Evolutionary conservation across 2,329 filamentous ascomycete genomes (phyloP).

Genomic region (Phialemoniopsis sp.): DNA sequence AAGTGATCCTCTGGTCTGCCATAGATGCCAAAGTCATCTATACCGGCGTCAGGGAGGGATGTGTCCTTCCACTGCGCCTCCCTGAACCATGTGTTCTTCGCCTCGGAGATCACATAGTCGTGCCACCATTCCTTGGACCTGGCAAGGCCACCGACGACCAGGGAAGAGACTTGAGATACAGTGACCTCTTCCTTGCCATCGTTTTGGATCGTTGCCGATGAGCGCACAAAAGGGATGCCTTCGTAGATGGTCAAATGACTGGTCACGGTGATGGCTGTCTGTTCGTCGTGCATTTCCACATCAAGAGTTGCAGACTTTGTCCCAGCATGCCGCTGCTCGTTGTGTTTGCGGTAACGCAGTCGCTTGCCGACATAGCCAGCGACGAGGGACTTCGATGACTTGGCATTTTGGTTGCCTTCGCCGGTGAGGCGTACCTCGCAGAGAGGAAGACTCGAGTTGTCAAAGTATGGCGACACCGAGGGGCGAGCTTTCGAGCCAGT

Average conservation of each 20-base stretch:
- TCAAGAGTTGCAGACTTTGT: slow-evolving; percentile 8
- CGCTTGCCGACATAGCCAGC: slow-evolving; percentile 15
- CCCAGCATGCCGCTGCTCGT: neutral
- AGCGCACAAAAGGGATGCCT: slow-evolving; percentile 11
- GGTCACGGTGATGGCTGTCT: slow-evolving; percentile 10
- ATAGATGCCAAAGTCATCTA: slow-evolving; percentile 19
- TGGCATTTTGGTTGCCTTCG: slow-evolving; percentile 16
- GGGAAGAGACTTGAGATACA: slow-evolving; percentile 14
- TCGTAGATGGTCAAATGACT: slow-evolving; percentile 15
- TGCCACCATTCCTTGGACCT: slow-evolving; percentile 11
- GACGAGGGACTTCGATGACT: slow-evolving; percentile 18
- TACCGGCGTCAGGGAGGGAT: slow-evolving; percentile 17
- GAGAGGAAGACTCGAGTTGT: slow-evolving; percentile 8
- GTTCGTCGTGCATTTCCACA: slow-evolving; percentile 10
- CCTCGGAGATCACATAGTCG: slow-evolving; percentile 12
- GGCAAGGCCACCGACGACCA: slow-evolving; percentile 14
- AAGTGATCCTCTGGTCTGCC: slow-evolving; percentile 11
- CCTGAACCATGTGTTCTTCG: slow-evolving; percentile 24
- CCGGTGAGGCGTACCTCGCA: slow-evolving; percentile 16
- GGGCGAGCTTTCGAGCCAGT: no score
- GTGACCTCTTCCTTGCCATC: neutral
- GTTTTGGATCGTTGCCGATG: slow-evolving; percentile 15
- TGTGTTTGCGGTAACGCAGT: slow-evolving; percentile 15
- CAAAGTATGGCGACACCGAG: slow-evolving; percentile 1
- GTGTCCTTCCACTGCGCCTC: slow-evolving; percentile 24